These are phyloP conservation scores for Curvularia hawaiiensis DNA, from an alignment of 2,329 filamentous ascomycete species.

Conservation along the genomic window DNA sequence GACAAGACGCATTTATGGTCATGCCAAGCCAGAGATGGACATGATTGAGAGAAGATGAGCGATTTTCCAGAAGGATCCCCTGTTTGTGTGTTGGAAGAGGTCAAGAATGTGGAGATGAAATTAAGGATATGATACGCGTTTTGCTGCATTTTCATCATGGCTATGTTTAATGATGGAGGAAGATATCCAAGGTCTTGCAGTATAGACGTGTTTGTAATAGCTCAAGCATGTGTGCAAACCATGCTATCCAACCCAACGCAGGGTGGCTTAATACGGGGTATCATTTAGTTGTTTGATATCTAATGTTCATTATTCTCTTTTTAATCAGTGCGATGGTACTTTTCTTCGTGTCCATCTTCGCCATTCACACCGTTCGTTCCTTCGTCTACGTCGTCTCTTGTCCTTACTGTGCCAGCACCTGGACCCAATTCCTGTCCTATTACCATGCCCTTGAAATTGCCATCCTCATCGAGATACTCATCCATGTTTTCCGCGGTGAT, in stretches of 20 bases:
- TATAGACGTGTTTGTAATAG: background rate
- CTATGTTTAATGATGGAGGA: background rate
- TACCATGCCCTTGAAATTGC: conserved; percentile 44
- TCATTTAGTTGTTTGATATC: conserved; percentile 4
- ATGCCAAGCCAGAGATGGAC: background rate
- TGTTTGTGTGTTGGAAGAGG: background rate
- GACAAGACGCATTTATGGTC: background rate
- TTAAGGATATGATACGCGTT: background rate
- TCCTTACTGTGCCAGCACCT: conserved; percentile 46
- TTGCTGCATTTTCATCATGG: background rate
- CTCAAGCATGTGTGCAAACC: background rate
- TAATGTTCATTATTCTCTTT: background rate
- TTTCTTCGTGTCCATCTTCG: conserved; percentile 36
- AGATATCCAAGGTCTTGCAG: too few relatives aligned
- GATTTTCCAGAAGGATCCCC: background rate
- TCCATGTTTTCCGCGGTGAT: conserved; percentile 92
- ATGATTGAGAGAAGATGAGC: background rate
- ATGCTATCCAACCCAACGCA: background rate
- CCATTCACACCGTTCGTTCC: conserved; percentile 33
- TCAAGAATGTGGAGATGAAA: background rate
- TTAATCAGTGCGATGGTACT: conserved; percentile 46
- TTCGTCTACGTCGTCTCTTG: conserved; percentile 41
- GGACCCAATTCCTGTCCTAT: conserved; percentile 40
- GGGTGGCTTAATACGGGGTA: conserved; percentile 1
- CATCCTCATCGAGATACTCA: conserved; percentile 62